These are phyloP conservation scores for Zalerion maritima DNA, from an alignment of 495 filamentous ascomycete genomes.

Conservation along the genomic window DNA sequence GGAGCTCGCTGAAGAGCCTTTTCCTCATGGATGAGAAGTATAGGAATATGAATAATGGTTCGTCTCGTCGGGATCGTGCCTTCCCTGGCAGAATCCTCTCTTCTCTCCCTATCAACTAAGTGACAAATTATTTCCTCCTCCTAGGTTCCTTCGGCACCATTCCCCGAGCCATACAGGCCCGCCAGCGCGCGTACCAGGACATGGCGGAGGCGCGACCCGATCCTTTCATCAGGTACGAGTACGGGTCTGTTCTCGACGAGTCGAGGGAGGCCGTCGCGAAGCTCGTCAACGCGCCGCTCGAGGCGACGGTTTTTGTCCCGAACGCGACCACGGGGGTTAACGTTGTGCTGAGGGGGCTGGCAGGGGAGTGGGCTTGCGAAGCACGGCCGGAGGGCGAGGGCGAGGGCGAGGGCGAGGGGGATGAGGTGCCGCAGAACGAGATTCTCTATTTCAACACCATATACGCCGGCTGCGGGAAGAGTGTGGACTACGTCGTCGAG, in stretches of 20 bases:
- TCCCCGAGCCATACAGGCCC: slow-evolving; percentile 43
- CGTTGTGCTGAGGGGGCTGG: slow-evolving; percentile 54
- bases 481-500: slow-evolving; percentile 54
- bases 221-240: slow-evolving; percentile 52
- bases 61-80: background rate
- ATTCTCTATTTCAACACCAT: slow-evolving; percentile 51
- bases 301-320: slow-evolving; percentile 59
- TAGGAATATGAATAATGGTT: no score
- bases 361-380: no score
- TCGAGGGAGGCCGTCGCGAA: slow-evolving; percentile 49
- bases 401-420: no score
- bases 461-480: slow-evolving; percentile 52
- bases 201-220: slow-evolving; percentile 51
- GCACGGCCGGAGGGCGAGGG: no score
- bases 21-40: no score
- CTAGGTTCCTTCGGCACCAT: slow-evolving; percentile 69
- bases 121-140: slow-evolving; percentile 1
- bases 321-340: slow-evolving; percentile 68
- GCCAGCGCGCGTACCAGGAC: slow-evolving; percentile 43
- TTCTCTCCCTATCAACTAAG: background rate
- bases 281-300: slow-evolving; percentile 43
- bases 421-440: slow-evolving; percentile 29
- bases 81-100: background rate
- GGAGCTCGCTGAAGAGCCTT: no score
- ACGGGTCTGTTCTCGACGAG: slow-evolving; percentile 42